A percentile compares a stretch with the other conserved stretches of the same genome.
These are phyloP conservation scores for Lycium ferocissimum DNA, from an alignment of 257 asterid genomes.

Conservation along the genomic window DNA sequence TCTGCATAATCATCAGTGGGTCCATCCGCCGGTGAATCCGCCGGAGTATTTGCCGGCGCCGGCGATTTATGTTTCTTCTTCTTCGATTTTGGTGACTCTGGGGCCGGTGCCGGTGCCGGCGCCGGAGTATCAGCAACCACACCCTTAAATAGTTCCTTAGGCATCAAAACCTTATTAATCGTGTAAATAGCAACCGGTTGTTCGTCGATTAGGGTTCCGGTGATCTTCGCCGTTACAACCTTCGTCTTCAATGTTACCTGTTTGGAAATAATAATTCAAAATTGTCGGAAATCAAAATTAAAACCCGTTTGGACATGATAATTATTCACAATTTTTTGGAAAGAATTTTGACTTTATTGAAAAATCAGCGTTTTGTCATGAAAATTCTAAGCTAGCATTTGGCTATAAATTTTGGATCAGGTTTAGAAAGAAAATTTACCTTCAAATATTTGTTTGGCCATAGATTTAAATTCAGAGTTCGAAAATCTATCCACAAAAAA, in stretches of 20 bases:
- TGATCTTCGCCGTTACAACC: slow-evolving; percentile 43
- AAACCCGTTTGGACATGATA: too few relatives aligned
- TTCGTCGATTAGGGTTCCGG: slow-evolving; percentile 48
- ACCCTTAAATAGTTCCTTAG: slow-evolving; percentile 54
- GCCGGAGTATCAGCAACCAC: slow-evolving; percentile 48
- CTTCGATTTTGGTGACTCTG: slow-evolving; percentile 46
- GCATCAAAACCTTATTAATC: slow-evolving; percentile 54
- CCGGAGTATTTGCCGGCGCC: slow-evolving; percentile 49
- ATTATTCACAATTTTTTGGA: too few relatives aligned
- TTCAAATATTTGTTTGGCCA: too few relatives aligned
- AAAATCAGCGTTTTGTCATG: too few relatives aligned
- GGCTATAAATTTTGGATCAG: too few relatives aligned
- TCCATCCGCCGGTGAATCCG: slow-evolving; percentile 57
- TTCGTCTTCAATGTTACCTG: slow-evolving; percentile 50
- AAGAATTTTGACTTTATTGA: too few relatives aligned
- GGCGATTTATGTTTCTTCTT: slow-evolving; percentile 54
- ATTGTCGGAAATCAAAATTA: too few relatives aligned
- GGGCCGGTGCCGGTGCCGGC: slow-evolving; percentile 66
- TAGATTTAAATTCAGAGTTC: too few relatives aligned
- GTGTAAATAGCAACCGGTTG: slow-evolving; percentile 56
- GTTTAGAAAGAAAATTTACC: too few relatives aligned
- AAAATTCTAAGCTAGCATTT: too few relatives aligned
- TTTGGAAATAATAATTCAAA: too few relatives aligned
- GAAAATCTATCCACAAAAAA: too few relatives aligned
- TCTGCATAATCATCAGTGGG: slow-evolving; percentile 55